Percentiles rank a stretch among this genome's conserved stretches.
Evolutionary conservation across 805 yeast species (phyloP).

Genomic region (Yarrowia osloensis): DNA sequence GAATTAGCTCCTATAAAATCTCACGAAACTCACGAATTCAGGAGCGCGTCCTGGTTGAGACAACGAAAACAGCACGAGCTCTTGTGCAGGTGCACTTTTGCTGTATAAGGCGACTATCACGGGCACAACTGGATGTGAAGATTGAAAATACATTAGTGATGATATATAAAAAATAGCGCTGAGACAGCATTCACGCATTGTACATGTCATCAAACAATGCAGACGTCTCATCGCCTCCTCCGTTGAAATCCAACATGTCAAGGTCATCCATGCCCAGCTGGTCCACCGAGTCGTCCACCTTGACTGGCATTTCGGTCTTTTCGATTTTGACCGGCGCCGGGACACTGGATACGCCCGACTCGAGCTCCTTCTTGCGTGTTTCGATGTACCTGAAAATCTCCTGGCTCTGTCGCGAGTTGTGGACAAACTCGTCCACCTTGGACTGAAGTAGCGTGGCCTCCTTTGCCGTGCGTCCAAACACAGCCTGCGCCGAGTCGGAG

Average conservation of each 20-base stretch:
- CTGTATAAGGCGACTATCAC: no score
- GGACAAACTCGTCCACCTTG: conserved; percentile 29
- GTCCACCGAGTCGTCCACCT: not conserved
- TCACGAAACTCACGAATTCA: no score
- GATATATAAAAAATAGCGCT: not conserved
- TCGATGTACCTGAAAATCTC: conserved; percentile 14
- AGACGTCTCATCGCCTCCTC: conserved; percentile 23
- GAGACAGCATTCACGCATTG: not conserved
- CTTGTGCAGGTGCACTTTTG: no score
- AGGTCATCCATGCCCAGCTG: conserved; percentile 25
- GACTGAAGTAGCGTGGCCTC: conserved; percentile 20
- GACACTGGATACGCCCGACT: not conserved
- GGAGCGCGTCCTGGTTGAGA: no score
- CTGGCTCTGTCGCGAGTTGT: conserved; percentile 23
- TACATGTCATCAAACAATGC: conserved; percentile 33
- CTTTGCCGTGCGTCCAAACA: conserved; percentile 22
- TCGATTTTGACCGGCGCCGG: not conserved
- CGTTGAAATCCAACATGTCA: conserved; percentile 46
- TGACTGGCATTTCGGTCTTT: not conserved
- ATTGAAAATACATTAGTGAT: not conserved
- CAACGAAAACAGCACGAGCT: not conserved
- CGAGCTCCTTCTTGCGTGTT: conserved; percentile 11
- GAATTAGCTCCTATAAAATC: not conserved
- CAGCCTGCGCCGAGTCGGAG: conserved; percentile 19
- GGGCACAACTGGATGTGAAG: no score